Evolutionary conservation across 1,284 basidiomycete genomes (phyloP), one percentile per base, ranked within the genome.

Genomic region (Leucoagaricus sp.): DNA sequence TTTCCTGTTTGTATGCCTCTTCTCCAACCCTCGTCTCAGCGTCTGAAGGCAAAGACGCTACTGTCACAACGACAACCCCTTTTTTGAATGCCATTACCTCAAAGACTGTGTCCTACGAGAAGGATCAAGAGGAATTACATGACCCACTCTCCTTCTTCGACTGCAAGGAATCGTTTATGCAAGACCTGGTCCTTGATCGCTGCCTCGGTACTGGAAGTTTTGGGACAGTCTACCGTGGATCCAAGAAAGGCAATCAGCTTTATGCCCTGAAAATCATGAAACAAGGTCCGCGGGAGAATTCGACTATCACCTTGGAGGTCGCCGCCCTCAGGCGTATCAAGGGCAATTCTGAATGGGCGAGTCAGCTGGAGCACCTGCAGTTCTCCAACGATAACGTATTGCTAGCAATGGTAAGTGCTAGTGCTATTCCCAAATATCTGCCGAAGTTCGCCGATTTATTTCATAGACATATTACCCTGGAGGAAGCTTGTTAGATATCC

Each of bases 181-280:
- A 17, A 28, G 45, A 26, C 23, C 40, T 40, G 26, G 9, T 7
- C 10, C 4, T 47, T 19, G 44, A 29, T 17, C 12, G 19, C 6
- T 23, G 13, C 12, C 12, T 38, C 9, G 42, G 52, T 4, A 10
- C 15, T 19, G 17, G 42, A 8, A 38, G 1, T 31, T 40, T 54
- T 13, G 45, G 45, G 13, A 47, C 23, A 15, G 44, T 47, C 31
- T 54, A 25, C 26, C 45, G 21, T 17, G 45, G 31, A 26, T 17
- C 6, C 5, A 33, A 34, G 17, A 42, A 19, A 26, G 19, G 33
- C 17, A 23, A 26, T 13, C 15, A 38, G 17, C 26, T 31, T 6
- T 34, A 51, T 29, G 38, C 38, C 26, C 31, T 38, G 23, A 36
- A 47, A 25, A 21, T 42, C 31, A 52, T 52, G 50, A 52, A 52